Evolutionary conservation across 2,329 filamentous ascomycete species (phyloP).

Genomic region (Calonectria hawksworthii): DNA sequence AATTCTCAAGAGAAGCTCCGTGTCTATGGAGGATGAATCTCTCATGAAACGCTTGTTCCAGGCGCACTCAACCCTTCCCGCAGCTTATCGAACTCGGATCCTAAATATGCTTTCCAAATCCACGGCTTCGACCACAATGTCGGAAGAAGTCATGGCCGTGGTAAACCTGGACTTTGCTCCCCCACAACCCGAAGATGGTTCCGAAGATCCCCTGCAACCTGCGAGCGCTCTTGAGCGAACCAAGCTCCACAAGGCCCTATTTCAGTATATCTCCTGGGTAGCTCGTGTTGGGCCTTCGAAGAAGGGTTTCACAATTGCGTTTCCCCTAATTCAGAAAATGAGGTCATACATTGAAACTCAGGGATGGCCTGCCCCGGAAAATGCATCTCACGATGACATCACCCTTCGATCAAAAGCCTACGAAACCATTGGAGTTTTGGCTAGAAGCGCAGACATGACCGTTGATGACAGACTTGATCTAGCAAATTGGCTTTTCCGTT

Average conservation of each 20-base stretch:
- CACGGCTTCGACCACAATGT: slow-evolving; percentile 77
- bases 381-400: slow-evolving; percentile 71
- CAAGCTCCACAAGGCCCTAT: slow-evolving; percentile 86
- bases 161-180: slow-evolving; percentile 76
- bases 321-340: slow-evolving; percentile 77
- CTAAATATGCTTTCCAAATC: slow-evolving; percentile 84
- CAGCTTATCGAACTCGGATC: slow-evolving; percentile 82
- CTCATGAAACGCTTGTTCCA: slow-evolving; percentile 77
- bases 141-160: slow-evolving; percentile 75
- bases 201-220: slow-evolving; percentile 44
- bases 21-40: slow-evolving; percentile 78
- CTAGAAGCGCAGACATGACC: slow-evolving; percentile 73
- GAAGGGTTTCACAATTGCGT: slow-evolving; percentile 75
- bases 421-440: slow-evolving; percentile 89
- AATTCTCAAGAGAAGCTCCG: slow-evolving; percentile 83
- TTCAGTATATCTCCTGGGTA: slow-evolving; percentile 89
- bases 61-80: slow-evolving; percentile 80
- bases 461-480: slow-evolving; percentile 67
- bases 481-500: slow-evolving; percentile 84
- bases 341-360: slow-evolving; percentile 82
- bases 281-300: slow-evolving; percentile 77
- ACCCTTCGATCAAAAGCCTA: slow-evolving; percentile 85
- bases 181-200: slow-evolving; percentile 11
- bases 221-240: slow-evolving; percentile 78
- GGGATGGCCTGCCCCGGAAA: slow-evolving; percentile 82